Base-by-base conservation (phyloP, 2,329 filamentous ascomycete genomes). In the Acephala macrosclerotiorum region DNA sequence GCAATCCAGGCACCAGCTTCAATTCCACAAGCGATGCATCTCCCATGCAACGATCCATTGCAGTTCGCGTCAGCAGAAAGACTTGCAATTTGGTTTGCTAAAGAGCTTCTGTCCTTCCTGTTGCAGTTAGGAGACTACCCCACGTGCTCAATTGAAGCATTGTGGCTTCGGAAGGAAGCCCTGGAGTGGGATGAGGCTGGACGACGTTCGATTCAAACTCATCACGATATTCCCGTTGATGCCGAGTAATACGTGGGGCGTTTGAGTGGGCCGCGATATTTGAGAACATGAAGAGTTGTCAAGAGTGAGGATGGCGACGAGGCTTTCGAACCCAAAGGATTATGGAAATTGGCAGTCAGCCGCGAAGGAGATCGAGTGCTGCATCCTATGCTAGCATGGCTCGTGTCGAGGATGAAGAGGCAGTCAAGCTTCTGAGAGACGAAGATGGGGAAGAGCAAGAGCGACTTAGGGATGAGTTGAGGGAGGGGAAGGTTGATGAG, bases 281-380 rank as follows among this genome's bases (percentile, higher is more conserved):
- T 18, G 14, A 14, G 49, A 53, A 29, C 22, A 26, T 51, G 26
- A 11, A 8, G 18, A 16, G 49, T 3, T n/a, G 25, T 7, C 49
- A 12, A 33, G 9, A 16, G 9, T 53, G 25, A 53, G 49, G 18
- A 53, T 53, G 22, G 25, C 49, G 14, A 53, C 25, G 22, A 33
- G 4, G 11, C 3, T 18, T 57, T 22, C n/a, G 3, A 12, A 16
- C 42, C 40, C 36, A 29, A 53, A 42, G 51, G 60, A 64, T 51
- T 18, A 65, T 67, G 60, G 60, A 64, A 40, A 29, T 22, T 22
- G 42, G 22, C 9, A 55, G 40, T 14, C 61, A 38, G 5, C 18
- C 59, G 8, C 42, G 55, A 62, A 61, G 63, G 62, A 63, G 63
- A 36, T 20, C 33, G 57, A 63, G 64, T 57, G 40, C 38, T 16